Evolutionary conservation across 495 filamentous ascomycete genomes (phyloP), one percentile per base, ranked within the genome.

Genomic region (Neurospora pannonica): DNA sequence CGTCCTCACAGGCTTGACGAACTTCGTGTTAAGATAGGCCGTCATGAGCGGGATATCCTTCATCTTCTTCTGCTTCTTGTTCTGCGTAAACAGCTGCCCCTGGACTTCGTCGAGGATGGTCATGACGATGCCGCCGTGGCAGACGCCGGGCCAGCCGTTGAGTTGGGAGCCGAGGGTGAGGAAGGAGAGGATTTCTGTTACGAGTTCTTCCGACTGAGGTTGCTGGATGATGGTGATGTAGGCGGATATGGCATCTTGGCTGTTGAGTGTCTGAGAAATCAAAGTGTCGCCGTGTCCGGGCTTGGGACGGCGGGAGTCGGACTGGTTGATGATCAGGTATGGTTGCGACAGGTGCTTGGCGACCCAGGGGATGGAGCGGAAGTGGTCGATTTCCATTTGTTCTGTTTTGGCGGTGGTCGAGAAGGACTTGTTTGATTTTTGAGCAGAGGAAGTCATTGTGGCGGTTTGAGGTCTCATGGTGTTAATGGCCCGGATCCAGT

Each of bases 121-220:
- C n/a, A 85, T 85, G 24, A 89, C 83, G 54, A 90, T 84, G 24
- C 89, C 90, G 21, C 90, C 90, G 78, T 92, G 90, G 38, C 85
- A 82, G 31, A 89, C 83, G 19, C 84, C 80, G n/a, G 86, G 81
- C 74, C 86, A 86, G 2, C 90, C 90, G 76, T 90, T 89, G 72
- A 93, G 72, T 38, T 84, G 85, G 11, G 80, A 80, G n/a, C 87
- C 88, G 4, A 90, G 80, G 10, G 84, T 86, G 17, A 90, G 62
- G 24, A 90, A 80, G 10, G 79, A 79, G 36, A 81, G 80, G 67
- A 89, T 46, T 72, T 87, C 84, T 19, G 78, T 74, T 69, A 89
- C 79, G 67, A 78, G 76, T 9, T 77, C 75, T 7, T 19, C n/a
- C 73, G 74, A 11, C 42, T 40, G 39, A 73, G 74, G 37, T 75